These are phyloP conservation scores for Myrica gale DNA, from an alignment of 306 rosid genomes.

Conservation along the genomic window DNA sequence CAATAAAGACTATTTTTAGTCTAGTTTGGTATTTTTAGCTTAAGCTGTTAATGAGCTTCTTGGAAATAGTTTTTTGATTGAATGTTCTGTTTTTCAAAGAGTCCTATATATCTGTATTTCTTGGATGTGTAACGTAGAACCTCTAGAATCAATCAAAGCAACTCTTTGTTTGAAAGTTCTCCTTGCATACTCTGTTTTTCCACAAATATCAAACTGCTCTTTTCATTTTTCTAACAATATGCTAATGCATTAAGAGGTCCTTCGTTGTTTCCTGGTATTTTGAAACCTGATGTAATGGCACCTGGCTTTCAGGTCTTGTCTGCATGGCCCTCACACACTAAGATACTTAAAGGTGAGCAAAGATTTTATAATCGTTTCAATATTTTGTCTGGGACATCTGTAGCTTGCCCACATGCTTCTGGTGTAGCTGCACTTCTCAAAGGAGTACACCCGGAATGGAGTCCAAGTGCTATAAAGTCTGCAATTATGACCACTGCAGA, in stretches of 20 bases:
- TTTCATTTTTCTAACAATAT: no score
- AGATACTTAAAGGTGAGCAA: not conserved
- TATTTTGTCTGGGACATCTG: constrained; percentile 9
- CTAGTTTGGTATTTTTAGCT: no score
- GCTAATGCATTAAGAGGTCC: not conserved
- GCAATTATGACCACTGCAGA: not conserved
- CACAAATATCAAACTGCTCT: no score
- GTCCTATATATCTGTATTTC: no score
- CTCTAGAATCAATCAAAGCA: no score
- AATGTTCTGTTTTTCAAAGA: no score
- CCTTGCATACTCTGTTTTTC: no score
- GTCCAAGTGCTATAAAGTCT: constrained; percentile 21
- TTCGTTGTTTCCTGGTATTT: not conserved
- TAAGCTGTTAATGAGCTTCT: no score
- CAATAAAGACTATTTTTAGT: no score
- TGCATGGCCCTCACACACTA: not conserved
- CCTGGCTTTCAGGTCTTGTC: not conserved
- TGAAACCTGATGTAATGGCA: constrained; percentile 23
- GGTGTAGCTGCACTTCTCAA: constrained; percentile 18
- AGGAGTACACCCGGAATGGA: constrained; percentile 18
- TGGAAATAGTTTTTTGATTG: no score
- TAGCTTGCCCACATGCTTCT: constrained; percentile 8
- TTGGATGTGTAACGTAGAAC: no score
- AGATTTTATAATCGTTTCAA: not conserved
- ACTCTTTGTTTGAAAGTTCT: no score